Evolutionary conservation across 352 stramenopile species (phyloP), one percentile per base, ranked within the genome.

Genomic region (Pythium rhizo-oryzae): DNA sequence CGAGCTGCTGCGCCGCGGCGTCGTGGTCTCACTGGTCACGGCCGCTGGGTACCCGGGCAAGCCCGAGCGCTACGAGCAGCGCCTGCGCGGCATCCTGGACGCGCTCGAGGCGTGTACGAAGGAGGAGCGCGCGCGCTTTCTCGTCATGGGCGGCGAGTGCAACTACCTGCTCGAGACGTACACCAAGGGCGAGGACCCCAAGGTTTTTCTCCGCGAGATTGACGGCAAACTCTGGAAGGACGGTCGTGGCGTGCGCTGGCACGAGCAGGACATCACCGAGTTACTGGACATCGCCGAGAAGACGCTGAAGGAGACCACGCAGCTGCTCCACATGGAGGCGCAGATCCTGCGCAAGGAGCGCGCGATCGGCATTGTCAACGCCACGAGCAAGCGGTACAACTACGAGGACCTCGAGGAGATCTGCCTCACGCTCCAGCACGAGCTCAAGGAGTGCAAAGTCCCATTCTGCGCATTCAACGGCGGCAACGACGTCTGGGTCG

Each of bases 401-500:
- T 93, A 94, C 71, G 97, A 99, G 74, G 93, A 94, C 52, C 75
- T 99, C 25, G 97, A 99, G 69, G 97, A 99, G 75, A 90, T 95
- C 23, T 96, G 97, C 21, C 72, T 99, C 21, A 89, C 92, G 12
- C 84, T 97, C 53, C 95, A 99, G 72, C 80, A 94, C 51, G 85
- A 90, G 64, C 73, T 99, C 37, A 74, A 82, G 35, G 74, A 92
- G 64, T 84, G 79, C 18, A 53, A 49, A 1, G 79, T 99, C 23
- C 97, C 97, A 12, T 98, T 97, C 69, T 99, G 96, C 70, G 96
- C 95, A 1, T 99, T 99, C 71, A 99, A 99, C 75, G 97, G 97
- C 28, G 97, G 97, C 16, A 92, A 95, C 43, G 97, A 99, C 73
- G 93, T 96, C 47, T 99, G 93, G 93, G 93, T 99, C 16, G 97